phyloP scores from a whole-genome alignment of 2,329 filamentous ascomycete genomes.

The Ophiostoma sp. region DNA sequence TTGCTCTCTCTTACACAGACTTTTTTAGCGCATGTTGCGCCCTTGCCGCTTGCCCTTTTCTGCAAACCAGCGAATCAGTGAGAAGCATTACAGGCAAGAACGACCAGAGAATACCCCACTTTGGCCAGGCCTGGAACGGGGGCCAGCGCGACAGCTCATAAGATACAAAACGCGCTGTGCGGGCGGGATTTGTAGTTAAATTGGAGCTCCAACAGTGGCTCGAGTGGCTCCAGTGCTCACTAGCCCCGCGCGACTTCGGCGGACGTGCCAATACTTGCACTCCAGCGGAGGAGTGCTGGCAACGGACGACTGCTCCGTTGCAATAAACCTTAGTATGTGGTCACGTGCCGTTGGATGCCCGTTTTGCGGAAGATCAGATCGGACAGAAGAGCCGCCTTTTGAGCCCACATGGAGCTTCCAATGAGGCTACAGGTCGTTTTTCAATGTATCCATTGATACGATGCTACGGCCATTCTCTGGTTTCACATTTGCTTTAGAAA shows the following conservation, averaged over 20 bases:
- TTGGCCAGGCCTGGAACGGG: not conserved
- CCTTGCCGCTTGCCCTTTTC: constrained; percentile 5
- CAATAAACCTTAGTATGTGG: not conserved
- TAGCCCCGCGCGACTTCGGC: not conserved
- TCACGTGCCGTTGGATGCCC: not conserved
- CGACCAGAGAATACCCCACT: not conserved
- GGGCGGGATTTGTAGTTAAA: not conserved
- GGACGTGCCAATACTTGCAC: not conserved
- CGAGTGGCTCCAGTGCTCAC: not conserved
- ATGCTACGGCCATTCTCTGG: not conserved
- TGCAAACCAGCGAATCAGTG: not conserved
- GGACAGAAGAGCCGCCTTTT: not conserved
- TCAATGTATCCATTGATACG: not conserved
- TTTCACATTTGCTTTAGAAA: not conserved
- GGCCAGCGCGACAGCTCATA: not conserved
- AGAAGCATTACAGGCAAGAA: not conserved
- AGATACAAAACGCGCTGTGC: not conserved
- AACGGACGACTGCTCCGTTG: not conserved
- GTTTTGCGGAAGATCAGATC: not conserved
- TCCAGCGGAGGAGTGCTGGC: not conserved
- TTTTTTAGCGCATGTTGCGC: constrained; percentile 17
- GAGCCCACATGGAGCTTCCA: not conserved
- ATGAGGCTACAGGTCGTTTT: not conserved
- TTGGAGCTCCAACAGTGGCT: not conserved
- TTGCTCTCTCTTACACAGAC: not conserved